A percentile compares a stretch with the other conserved stretches of the same genome.
Conservation (phyloP, 2,329 filamentous ascomycete species). For the Pyrenochaeta sp. region DNA sequence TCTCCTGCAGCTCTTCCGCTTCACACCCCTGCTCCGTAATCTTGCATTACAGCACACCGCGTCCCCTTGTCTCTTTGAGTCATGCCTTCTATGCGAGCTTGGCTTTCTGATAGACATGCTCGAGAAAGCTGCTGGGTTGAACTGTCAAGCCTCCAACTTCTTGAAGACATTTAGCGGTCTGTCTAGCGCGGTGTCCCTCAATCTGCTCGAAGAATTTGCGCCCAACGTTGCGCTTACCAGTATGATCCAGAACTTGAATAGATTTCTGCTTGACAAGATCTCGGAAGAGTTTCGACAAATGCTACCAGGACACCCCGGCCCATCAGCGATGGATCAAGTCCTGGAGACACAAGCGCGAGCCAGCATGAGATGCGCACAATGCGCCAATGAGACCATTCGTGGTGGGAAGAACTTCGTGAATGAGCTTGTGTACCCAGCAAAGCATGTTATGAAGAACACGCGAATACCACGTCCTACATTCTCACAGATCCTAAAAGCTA, state of each 20-base stretch:
- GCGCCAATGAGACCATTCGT: constrained; percentile 83
- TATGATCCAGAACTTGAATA: constrained; percentile 85
- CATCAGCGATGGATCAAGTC: constrained; percentile 73
- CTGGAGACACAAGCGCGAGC: constrained; percentile 75
- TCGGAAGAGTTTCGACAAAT: constrained; percentile 78
- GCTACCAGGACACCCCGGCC: constrained; percentile 63
- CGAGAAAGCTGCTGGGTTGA: constrained; percentile 90
- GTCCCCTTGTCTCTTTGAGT: constrained; percentile 80
- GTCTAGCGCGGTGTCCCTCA: constrained; percentile 77
- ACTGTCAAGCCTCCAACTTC: constrained; percentile 95
- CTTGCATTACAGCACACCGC: constrained; percentile 88
- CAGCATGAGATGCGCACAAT: constrained; percentile 84
- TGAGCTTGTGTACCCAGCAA: constrained; percentile 81
- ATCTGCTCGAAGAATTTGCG: constrained; percentile 84
- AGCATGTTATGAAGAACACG: constrained; percentile 63
- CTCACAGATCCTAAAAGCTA: constrained; percentile 90
- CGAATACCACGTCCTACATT: constrained; percentile 70
- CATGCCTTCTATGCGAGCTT: constrained; percentile 90
- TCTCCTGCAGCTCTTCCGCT: constrained; percentile 88
- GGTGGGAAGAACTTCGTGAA: constrained; percentile 83
- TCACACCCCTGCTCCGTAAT: constrained; percentile 88
- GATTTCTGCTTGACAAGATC: constrained; percentile 86
- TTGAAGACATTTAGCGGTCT: constrained; percentile 87
- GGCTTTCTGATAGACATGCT: constrained; percentile 98
- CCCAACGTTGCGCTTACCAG: constrained; percentile 76